Base-by-base conservation (phyloP, 257 asterid species). In the Rhazya stricta region DNA sequence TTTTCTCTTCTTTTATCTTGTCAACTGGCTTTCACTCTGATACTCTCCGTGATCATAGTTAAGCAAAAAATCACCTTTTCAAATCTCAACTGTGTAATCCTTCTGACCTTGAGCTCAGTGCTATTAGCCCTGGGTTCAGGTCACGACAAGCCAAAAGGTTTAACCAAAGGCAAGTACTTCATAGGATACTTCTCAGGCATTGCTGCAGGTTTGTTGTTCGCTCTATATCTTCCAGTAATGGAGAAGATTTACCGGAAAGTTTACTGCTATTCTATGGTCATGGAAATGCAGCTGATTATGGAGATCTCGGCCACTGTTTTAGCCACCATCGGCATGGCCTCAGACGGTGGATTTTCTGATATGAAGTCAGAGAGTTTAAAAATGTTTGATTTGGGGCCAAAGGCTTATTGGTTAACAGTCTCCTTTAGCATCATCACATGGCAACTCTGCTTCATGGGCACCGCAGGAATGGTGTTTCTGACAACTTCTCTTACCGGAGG, bases 241-340 rank as follows among this genome's bases (percentile, higher is more conserved):
- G 93, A 92, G 81, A 74, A 27, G 69, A 74, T 92, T 7, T 92
- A 89, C 78, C 62, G 84, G 30, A 63, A 21, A 6, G 88, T 92
- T 3, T 21, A 78, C 39, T 88, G 94, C 80, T 92, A 91, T 74
- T 81, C 91, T 0, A 92, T 89, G 98, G 96, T 91, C 54, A 79
- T 91, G 73, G 98, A 92, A 80, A 92, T 92, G 88, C 98, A 91
- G 85, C 71, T 92, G 2, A 65, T 92, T 29, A 89, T 91, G 90
- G 90, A 88, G 63, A 3, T 78, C 0, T 85, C 90, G 13, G 96
- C 93, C 0, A 92, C 97, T 4, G 79, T 27, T 0, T 72, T 92
- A 13, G 90, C 98, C 39, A 69, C 83, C 5, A 73, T 60, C 4
- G 92, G 94, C 9, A 86, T 75, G 82, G 76, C 81, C 37, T 81